Evolutionary conservation across 1,284 basidiomycete species (phyloP), one percentile per base, ranked within the genome.

Genomic region (Porodaedalea pini): DNA sequence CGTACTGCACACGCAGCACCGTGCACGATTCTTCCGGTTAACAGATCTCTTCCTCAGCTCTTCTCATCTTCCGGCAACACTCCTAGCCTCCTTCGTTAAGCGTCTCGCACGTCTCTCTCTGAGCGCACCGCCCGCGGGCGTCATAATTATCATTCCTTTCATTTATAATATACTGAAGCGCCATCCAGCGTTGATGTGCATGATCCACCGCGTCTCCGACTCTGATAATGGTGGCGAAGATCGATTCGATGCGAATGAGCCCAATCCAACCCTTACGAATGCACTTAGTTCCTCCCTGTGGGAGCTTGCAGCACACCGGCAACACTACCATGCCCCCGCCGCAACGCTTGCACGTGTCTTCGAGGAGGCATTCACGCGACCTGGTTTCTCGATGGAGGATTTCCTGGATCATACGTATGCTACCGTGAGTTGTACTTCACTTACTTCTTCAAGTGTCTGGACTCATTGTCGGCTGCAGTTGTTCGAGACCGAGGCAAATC

Each of bases 371-470:
- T 98, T 99, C 71, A 98, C 93, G 6, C 95, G 95, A 67, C 91
- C 89, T 10, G 79, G 80, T 27, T 98, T 95, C 72, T 78, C 83
- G 27, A 83, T 98, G 79, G 97, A 99, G 65, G 97, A 99, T 70
- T 99, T 99, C 70, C 72, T 98, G 67, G 97, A 99, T 73, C 94
- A 98, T 70, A 93, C 92, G 0, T 99, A 98, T 68, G 81, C 78
- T 13, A 98, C 93, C 51, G 92, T 96, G 64, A 65, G 90, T 78
- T 11, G 8, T 31, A 36, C n/a, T 21, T 27, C 34, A 36, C 51
- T 8, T 39, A n/a, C 51, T 34, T 19, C 32, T 47, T 34, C 44
- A n/a, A 21, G 2, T n/a, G 4, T 23, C 39, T 23, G 32, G 41
- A 54, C 15, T 51, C 27, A 17, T 31, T 31, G 27, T 23, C 49